Evolutionary conservation across 1,284 basidiomycete genomes (phyloP), one percentile per base, ranked within the genome.

Genomic region (Pascua sp.): DNA sequence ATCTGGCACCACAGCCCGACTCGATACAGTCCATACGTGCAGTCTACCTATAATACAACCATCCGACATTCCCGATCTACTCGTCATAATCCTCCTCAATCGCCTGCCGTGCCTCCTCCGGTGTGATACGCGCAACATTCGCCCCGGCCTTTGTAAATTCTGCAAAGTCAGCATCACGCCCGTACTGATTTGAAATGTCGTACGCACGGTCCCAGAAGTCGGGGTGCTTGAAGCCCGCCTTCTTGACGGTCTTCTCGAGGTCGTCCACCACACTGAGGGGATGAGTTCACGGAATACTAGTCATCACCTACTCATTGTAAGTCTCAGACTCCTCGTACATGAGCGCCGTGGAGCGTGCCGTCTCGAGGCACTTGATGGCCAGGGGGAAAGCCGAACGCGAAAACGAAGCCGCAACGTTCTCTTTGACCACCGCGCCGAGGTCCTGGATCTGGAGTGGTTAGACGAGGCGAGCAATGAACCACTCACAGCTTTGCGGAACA

Each of bases 401-500:
- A 73, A 91, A 91, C 24, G 88, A 88, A 36, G 80, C 80, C 55
- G 81, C 72, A 12, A 89, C 81, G 51, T 90, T 83, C 67, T 91
- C 87, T 57, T 80, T 79, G 45, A 93, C 83, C 2, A 90, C 86
- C 15, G 73, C 80, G 11, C 80, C 84, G 38, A 93, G 73, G 74
- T 93, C 90, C 67, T 87, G 67, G 16, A 78, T 74, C 62, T 68
- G 36, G 15, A 5, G 42, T 47, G 15, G 24, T 32, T 7, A 32
- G 24, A 32, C 4, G 7, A 32, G 24, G 4, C 24, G 24, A 41
- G 2, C 15, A 1, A 4, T 5, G 10, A 8, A 32, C 24, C 24
- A 59, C 63, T 83, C 11, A 91, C 86, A 0, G 89, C 89, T 73
- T 93, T 91, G 24, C 81, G 84, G 49, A 91, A 89, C 15, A 90